A percentile compares a stretch with the other conserved stretches of the same genome.
phyloP scores from a whole-genome alignment of 306 rosid genomes.

The Vigna angularis region DNA sequence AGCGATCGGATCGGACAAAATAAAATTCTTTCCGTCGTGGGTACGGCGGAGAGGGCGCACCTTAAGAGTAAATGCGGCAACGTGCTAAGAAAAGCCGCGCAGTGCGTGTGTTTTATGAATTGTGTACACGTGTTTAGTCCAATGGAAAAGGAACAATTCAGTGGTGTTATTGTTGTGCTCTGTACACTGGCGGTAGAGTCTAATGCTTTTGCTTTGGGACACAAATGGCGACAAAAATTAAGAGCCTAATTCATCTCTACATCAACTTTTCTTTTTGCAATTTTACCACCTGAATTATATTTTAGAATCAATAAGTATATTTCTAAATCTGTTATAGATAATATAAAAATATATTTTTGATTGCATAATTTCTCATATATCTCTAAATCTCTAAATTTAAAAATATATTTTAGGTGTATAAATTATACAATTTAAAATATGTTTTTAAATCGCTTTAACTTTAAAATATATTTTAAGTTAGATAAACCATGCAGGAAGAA shows the following conservation, averaged over 20 bases:
- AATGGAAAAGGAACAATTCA: slow-evolving; percentile 28
- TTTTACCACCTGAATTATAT: no score
- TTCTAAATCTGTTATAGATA: no score
- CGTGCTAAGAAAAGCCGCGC: slow-evolving; percentile 48
- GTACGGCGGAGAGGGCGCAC: slow-evolving; percentile 40
- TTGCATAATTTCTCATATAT: no score
- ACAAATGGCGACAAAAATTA: background rate
- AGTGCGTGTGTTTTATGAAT: slow-evolving; percentile 33
- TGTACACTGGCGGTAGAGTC: background rate
- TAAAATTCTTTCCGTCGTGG: slow-evolving; percentile 24
- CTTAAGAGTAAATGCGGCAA: slow-evolving; percentile 40
- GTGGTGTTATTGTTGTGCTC: background rate
- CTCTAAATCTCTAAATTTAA: no score
- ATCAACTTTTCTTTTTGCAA: no score
- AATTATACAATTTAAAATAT: no score
- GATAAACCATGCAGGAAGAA: no score
- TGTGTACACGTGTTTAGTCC: slow-evolving; percentile 42
- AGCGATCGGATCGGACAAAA: slow-evolving; percentile 50
- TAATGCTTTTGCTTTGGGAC: slow-evolving; percentile 45
- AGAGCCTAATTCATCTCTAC: background rate
- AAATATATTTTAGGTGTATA: no score
- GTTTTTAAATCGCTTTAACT: no score
- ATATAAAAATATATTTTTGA: no score
- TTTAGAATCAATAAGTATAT: no score
- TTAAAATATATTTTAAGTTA: no score